A percentile compares a stretch with the other conserved stretches of the same genome.
These are phyloP conservation scores for Erodium maritimum DNA, from an alignment of 345 rosid genomes.

Conservation along the genomic window DNA sequence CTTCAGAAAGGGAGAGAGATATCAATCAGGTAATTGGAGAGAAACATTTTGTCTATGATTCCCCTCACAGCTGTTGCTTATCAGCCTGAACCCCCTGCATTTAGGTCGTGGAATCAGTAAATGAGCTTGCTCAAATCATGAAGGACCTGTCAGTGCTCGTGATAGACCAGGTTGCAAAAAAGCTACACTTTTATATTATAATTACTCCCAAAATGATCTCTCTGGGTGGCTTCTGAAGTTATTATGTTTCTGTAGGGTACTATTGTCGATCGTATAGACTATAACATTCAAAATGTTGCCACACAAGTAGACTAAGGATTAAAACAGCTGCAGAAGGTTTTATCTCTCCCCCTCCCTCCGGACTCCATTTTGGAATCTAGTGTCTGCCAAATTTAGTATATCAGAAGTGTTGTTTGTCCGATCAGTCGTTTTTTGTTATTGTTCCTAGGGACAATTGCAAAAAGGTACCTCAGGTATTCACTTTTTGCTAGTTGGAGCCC, in stretches of 20 bases:
- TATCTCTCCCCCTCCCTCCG: not conserved
- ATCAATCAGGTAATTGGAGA: not conserved
- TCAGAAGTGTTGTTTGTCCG: too few species aligned
- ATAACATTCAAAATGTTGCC: conserved; percentile 73
- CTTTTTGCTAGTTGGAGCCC: too few species aligned
- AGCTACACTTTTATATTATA: conserved; percentile 3
- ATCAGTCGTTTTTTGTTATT: too few species aligned
- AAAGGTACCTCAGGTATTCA: too few species aligned
- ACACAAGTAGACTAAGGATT: conserved; percentile 76
- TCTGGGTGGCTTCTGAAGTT: conserved; percentile 2
- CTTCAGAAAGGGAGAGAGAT: conserved; percentile 2
- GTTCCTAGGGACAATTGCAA: too few species aligned
- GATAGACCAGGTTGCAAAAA: conserved; percentile 84
- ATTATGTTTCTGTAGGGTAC: conserved; percentile 41
- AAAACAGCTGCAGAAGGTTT: conserved; percentile 72
- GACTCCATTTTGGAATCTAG: too few species aligned
- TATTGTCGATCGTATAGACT: conserved; percentile 80
- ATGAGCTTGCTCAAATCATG: conserved; percentile 90
- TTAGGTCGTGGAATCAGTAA: conserved; percentile 80
- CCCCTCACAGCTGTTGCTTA: not conserved
- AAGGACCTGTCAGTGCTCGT: conserved; percentile 85
- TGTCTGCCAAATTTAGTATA: too few species aligned
- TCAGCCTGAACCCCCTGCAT: not conserved
- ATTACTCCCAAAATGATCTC: not conserved
- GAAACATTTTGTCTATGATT: not conserved